Evolutionary conservation across 805 yeast species (phyloP), one percentile per base, ranked within the genome.

Genomic region (Pichia membranifaciens): DNA sequence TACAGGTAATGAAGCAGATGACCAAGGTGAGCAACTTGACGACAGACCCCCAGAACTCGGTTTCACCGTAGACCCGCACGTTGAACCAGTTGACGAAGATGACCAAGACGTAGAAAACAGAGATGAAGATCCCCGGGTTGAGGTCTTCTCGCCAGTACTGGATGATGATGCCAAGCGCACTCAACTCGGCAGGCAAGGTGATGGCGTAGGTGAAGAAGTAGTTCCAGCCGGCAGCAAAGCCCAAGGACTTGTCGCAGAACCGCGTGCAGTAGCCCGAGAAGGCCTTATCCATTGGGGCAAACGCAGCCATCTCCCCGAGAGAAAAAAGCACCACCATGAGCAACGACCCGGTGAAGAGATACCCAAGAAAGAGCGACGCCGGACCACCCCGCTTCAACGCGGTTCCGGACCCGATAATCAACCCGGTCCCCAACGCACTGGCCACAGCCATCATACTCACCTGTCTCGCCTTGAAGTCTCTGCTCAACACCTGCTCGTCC

Each of bases 121-220:
- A 64, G 48, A 74, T 62, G 8, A 77, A 71, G 32, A 75, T 73
- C 7, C 69, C 78, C 1, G 75, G 68, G 16, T 73, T 67, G 51
- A 61, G 72, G 57, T 71, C 76, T 45, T 66, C 67, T 43, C 74
- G 54, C 79, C 79, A 75, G 53, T 57, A 75, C 53, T 72, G 78
- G 44, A 75, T 58, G 41, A 74, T 62, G 6, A 72, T 63, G 56
- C 75, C 74, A 41, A 74, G 71, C 12, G 75, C 68, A 31, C 72
- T 68, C 20, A 75, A 66, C 54, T 75, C 78, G 50, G 72, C 74
- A 12, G 81, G 77, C 17, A 53, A 49, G 54, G 73, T 71, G 50
- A 73, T 67, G 4, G 76, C 69, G 55, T 74, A 64, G 51, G 72
- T 69, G 44, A 73, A 64, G 40, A 73, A 73, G 51, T 72, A 74